These are phyloP conservation scores for Nakaseomyces kungkrabaensis DNA, from an alignment of 1,139 yeast species.

Conservation along the genomic window DNA sequence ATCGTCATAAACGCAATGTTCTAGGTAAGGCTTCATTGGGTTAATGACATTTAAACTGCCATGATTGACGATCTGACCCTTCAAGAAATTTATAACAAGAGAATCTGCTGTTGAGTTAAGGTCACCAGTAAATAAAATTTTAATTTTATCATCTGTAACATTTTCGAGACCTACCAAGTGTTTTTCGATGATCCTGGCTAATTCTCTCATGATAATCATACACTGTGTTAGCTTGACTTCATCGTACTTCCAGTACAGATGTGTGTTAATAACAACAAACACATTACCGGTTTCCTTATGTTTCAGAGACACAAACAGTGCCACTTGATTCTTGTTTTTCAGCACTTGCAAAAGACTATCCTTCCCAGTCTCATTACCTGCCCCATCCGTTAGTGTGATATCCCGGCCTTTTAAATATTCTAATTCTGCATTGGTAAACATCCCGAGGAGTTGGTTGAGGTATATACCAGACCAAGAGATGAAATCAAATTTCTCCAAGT, in stretches of 20 bases:
- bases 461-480: constrained; percentile 36
- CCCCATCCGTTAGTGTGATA: constrained; percentile 24
- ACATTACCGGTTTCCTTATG: constrained; percentile 35
- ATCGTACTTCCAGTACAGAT: constrained; percentile 50
- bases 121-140: constrained; percentile 39
- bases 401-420: constrained; percentile 30
- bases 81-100: constrained; percentile 38
- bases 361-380: constrained; percentile 19
- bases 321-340: constrained; percentile 45
- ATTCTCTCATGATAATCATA: constrained; percentile 35
- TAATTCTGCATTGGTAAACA: constrained; percentile 32
- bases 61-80: constrained; percentile 29
- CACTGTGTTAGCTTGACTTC: constrained; percentile 49
- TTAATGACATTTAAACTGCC: constrained; percentile 28
- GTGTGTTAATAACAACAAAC: constrained; percentile 45
- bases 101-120: constrained; percentile 44
- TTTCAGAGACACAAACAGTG: constrained; percentile 37
- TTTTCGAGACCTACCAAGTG: constrained; percentile 26
- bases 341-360: constrained; percentile 28
- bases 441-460: constrained; percentile 34
- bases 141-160: constrained; percentile 20
- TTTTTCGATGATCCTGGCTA: constrained; percentile 22
- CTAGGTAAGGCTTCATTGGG: constrained; percentile 29
- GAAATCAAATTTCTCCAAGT: constrained; percentile 37
- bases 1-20: constrained; percentile 31